Conservation (phyloP, 164 flowering plant genomes). For the Piper longum region DNA sequence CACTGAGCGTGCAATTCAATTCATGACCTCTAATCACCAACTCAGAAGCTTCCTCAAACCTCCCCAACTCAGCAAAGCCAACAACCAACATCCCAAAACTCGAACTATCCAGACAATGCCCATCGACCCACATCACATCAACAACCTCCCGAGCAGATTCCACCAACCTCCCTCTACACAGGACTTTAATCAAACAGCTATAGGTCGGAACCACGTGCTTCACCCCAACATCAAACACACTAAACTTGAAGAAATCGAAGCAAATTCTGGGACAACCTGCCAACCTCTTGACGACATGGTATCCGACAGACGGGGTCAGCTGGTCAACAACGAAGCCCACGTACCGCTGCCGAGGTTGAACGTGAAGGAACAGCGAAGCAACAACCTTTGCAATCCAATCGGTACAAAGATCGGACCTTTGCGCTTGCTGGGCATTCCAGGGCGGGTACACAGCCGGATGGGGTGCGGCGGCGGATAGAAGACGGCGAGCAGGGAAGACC, state of each 20-base stretch:
- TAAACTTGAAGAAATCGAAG: constrained; percentile 37
- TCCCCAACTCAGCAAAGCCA: constrained; percentile 27
- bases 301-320: constrained; percentile 38
- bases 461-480: not conserved
- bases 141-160: constrained; percentile 35
- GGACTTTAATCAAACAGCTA: constrained; percentile 32
- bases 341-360: not conserved
- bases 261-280: constrained; percentile 22
- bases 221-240: constrained; percentile 26
- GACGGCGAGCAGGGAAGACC: not conserved
- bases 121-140: constrained; percentile 46
- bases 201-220: constrained; percentile 33
- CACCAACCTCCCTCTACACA: constrained; percentile 34
- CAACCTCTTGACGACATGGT: constrained; percentile 30
- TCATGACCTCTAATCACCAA: constrained; percentile 27
- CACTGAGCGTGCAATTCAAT: constrained; percentile 10
- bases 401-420: not conserved
- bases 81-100: constrained; percentile 27
- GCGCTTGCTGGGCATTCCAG: not conserved
- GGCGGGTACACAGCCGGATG: not conserved
- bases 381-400: constrained; percentile 22
- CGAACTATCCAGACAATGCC: constrained; percentile 28
- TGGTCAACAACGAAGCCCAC: constrained; percentile 19
- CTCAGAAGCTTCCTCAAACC: constrained; percentile 21
- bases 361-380: constrained; percentile 8